Percentiles rank a stretch among this genome's conserved stretches.
Evolutionary conservation across 345 rosid species (phyloP).

Genomic region (Ricinus communis): DNA sequence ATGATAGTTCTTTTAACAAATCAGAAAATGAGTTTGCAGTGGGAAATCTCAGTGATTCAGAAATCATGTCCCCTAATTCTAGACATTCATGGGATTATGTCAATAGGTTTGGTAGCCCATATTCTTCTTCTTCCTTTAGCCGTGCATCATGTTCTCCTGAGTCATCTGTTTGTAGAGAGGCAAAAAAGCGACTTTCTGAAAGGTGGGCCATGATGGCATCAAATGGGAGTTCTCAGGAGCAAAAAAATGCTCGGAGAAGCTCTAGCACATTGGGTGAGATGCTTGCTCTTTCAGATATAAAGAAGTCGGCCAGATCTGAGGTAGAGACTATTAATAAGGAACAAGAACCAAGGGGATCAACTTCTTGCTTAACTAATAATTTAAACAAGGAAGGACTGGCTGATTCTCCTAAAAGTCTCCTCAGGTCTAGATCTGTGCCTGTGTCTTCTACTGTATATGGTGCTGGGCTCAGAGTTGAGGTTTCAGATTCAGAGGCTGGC

Average conservation of each 20-base stretch:
- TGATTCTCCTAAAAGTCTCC: constrained; percentile 52
- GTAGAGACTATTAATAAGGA: constrained; percentile 39
- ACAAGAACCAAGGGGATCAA: constrained; percentile 49
- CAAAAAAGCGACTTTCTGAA: constrained; percentile 76
- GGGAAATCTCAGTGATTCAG: constrained; percentile 73
- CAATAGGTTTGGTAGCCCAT: constrained; percentile 68
- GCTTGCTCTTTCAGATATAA: constrained; percentile 80
- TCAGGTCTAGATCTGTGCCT: constrained; percentile 80
- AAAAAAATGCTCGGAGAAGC: constrained; percentile 45
- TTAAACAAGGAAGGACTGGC: constrained; percentile 42
- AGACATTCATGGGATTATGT: constrained; percentile 88
- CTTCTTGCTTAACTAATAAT: constrained; percentile 46
- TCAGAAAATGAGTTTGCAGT: constrained; percentile 55
- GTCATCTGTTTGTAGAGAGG: constrained; percentile 83
- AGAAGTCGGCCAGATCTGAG: constrained; percentile 37
- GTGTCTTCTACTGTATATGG: constrained; percentile 50
- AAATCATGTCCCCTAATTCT: constrained; percentile 69
- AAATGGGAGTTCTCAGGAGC: constrained; percentile 56
- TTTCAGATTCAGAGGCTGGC: constrained; percentile 40
- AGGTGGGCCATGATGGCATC: constrained; percentile 94
- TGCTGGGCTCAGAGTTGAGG: constrained; percentile 46
- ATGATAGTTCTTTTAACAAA: constrained; percentile 80
- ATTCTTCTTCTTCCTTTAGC: constrained; percentile 65
- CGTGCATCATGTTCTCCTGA: constrained; percentile 79
- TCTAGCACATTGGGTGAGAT: constrained; percentile 91